phyloP scores from a whole-genome alignment of 768 basidiomycete species.

The Strobilomyces confusus region DNA sequence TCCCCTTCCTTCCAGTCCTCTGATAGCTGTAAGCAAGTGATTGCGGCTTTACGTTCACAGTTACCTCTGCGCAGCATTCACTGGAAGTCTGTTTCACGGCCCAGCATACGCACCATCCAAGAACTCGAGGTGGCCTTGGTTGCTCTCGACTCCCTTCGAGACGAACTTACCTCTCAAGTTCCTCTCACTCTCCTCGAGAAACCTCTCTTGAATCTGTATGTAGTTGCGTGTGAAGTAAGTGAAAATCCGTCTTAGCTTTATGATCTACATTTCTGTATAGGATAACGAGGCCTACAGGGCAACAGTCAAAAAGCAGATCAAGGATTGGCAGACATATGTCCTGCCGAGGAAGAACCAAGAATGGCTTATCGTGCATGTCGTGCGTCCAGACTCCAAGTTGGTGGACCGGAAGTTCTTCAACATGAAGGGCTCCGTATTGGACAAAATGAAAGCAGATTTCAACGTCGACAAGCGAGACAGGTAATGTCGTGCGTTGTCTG shows the following conservation, averaged over 20 bases:
- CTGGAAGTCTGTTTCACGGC: constrained; percentile 77
- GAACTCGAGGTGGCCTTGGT: constrained; percentile 78
- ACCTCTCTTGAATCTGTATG: constrained; percentile 81
- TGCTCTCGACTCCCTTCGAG: constrained; percentile 60
- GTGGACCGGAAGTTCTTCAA: constrained; percentile 71
- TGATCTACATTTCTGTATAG: constrained; percentile 30
- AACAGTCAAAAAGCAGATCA: constrained; percentile 78
- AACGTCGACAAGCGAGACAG: constrained; percentile 85
- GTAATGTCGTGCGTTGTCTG: constrained; percentile 26
- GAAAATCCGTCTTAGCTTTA: neutral
- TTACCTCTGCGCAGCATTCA: constrained; percentile 87
- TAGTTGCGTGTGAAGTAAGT: constrained; percentile 85
- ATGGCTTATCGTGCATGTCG: constrained; percentile 88
- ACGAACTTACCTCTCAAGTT: constrained; percentile 73
- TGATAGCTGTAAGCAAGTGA: constrained; percentile 69
- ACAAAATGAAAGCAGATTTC: constrained; percentile 90
- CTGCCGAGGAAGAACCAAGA: constrained; percentile 77
- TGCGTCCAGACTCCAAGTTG: constrained; percentile 63
- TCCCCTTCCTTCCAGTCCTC: constrained; percentile 62
- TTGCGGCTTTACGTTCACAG: constrained; percentile 60
- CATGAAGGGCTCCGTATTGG: constrained; percentile 79
- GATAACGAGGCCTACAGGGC: constrained; percentile 73
- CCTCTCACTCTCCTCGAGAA: constrained; percentile 78
- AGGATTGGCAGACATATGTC: constrained; percentile 81
- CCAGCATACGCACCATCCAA: constrained; percentile 81